Evolutionary conservation across 1,139 yeast species (phyloP).

Genomic region (Pichia sp.): DNA sequence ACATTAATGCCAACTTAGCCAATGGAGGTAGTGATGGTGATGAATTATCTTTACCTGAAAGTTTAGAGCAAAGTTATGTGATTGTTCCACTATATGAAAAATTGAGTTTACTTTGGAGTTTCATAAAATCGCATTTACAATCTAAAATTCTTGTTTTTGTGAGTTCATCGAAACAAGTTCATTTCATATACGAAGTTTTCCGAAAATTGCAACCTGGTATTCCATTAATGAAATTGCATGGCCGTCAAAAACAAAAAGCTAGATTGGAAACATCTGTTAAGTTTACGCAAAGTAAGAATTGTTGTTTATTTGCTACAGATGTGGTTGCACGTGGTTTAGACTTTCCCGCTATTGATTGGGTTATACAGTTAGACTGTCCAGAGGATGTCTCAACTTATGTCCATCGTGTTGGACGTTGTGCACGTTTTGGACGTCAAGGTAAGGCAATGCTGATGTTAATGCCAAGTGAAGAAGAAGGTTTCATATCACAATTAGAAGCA

Average conservation of each 20-base stretch:
- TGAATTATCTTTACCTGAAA: constrained; percentile 70
- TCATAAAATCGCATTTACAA: constrained; percentile 81
- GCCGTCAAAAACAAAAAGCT: constrained; percentile 91
- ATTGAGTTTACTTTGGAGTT: constrained; percentile 80
- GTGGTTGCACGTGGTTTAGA: constrained; percentile 96
- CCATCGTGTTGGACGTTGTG: constrained; percentile 95
- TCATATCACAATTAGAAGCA: constrained; percentile 55
- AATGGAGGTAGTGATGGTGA: constrained; percentile 29
- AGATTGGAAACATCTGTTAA: constrained; percentile 84
- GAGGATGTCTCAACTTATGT: constrained; percentile 94
- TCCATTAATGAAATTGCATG: constrained; percentile 84
- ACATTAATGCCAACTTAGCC: constrained; percentile 47
- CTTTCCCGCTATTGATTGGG: constrained; percentile 98
- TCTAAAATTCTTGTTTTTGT: constrained; percentile 81
- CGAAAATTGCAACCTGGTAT: constrained; percentile 94
- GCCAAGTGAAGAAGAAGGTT: constrained; percentile 77
- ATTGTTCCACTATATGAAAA: constrained; percentile 70
- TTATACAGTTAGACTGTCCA: constrained; percentile 90
- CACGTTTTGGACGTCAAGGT: constrained; percentile 87
- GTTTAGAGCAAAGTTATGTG: constrained; percentile 77
- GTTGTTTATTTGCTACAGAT: constrained; percentile 91
- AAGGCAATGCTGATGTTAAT: constrained; percentile 76
- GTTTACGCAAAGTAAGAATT: constrained; percentile 79
- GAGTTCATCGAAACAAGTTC: constrained; percentile 92
- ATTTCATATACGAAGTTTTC: constrained; percentile 85